These are phyloP conservation scores for Polychaeton citri DNA, from an alignment of 2,329 filamentous ascomycete species.

Conservation along the genomic window DNA sequence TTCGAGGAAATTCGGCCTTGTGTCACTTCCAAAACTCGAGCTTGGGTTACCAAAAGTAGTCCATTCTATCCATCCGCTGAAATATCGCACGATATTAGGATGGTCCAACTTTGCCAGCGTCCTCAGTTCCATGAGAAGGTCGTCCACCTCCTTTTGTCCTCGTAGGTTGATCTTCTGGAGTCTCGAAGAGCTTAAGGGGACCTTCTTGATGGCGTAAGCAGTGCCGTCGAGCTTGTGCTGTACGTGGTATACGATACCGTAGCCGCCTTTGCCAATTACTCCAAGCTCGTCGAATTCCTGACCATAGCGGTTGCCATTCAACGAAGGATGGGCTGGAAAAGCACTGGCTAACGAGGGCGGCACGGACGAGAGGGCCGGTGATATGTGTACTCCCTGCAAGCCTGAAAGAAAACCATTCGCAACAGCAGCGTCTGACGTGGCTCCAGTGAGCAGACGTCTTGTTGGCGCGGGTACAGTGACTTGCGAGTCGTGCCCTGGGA, in stretches of 20 bases:
- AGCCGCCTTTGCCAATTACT: constrained; percentile 50
- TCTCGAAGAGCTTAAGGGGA: constrained; percentile 41
- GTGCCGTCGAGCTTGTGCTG: constrained; percentile 48
- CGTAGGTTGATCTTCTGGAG: constrained; percentile 39
- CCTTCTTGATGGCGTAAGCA: constrained; percentile 54
- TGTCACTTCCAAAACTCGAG: not conserved
- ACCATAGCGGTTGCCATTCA: constrained; percentile 30
- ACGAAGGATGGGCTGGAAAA: constrained; percentile 7
- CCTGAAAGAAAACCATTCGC: not conserved
- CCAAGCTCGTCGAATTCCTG: constrained; percentile 41
- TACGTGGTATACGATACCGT: constrained; percentile 50
- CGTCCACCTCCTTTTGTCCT: constrained; percentile 41
- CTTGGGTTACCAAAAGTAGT: constrained; percentile 5
- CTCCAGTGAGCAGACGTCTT: constrained; percentile 9
- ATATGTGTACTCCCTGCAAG: not conserved
- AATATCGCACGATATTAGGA: constrained; percentile 53
- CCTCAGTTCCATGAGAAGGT: constrained; percentile 46
- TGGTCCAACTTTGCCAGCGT: constrained; percentile 51
- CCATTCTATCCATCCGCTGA: constrained; percentile 50
- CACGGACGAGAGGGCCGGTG: not conserved
- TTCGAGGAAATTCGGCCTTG: not conserved
- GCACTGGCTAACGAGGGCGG: not conserved
- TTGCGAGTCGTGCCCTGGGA: not conserved
- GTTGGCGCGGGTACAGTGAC: constrained; percentile 6
- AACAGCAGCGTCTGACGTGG: not conserved